Base-by-base conservation (phyloP, 306 rosid genomes). In the Glycyrrhiza uralensis region DNA sequence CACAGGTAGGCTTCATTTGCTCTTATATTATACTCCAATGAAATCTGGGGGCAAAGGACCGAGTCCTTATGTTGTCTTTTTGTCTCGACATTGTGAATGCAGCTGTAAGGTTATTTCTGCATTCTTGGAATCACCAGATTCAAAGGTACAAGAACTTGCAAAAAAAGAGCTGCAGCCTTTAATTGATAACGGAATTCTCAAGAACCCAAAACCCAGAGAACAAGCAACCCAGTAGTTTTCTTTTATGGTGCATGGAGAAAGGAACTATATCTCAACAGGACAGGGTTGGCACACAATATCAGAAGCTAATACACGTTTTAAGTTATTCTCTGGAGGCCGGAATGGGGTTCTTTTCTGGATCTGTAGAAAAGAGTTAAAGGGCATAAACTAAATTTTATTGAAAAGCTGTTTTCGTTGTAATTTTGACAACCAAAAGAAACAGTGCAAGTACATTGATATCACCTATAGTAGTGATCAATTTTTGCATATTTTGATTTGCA, bases 41-140 rank as follows among this genome's bases (percentile, higher is more conserved):
- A 44, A 38, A 65, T 19, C n/a, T 17, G 28, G 39, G 35, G 19
- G 15, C 26, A 2, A 17, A 50, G 19, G 55, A 39, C 55, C 30
- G 58, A 38, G 13, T 69, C 51, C 79, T 72, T 14, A 64, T 76
- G 7, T 76, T 41, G 22, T 49, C 32, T 30, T 58, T 52, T 12
- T 50, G n/a, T 6, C 69, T 60, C 66, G 26, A 22, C 74, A 30
- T 36, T 74, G 55, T 80, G 59, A 74, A 74, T 82, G 89, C 87
- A 94, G 99, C 74, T 79, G 83, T 51, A 94, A 90, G 90, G 89
- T 91, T 70, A 71, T 94, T 67, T 80, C 84, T 49, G 99, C 97
- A 35, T 94, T 82, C 80, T 50, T 85, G 81, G 97, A 86, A 76
- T 94, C 97, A 35, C 69, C 91, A 15, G 87, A 91, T 57, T 74